These are phyloP conservation scores for Leptographium radiaticola DNA, from an alignment of 2,329 filamentous ascomycete genomes.

Conservation along the genomic window DNA sequence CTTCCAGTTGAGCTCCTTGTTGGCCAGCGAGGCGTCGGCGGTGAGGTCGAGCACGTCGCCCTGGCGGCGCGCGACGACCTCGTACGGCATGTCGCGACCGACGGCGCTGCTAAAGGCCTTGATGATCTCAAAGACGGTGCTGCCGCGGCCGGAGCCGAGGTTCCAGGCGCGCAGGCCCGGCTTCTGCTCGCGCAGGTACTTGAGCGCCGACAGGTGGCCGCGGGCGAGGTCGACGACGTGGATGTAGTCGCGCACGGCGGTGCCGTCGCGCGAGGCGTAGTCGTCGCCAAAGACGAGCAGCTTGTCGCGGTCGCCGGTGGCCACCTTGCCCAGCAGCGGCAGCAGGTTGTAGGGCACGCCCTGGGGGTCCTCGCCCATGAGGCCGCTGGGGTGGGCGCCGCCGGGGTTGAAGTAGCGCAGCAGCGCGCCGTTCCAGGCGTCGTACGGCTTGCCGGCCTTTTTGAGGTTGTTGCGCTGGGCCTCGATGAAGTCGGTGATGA, in stretches of 20 bases:
- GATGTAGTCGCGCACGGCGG: constrained; percentile 95
- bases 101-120: constrained; percentile 83
- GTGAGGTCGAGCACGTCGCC: constrained; percentile 94
- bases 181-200: constrained; percentile 71
- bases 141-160: constrained; percentile 83
- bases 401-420: constrained; percentile 97
- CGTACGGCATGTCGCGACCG: constrained; percentile 72
- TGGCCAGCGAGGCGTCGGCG: constrained; percentile 76
- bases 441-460: constrained; percentile 64
- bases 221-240: constrained; percentile 83
- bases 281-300: constrained; percentile 90
- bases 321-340: constrained; percentile 87
- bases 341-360: constrained; percentile 93
- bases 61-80: constrained; percentile 67
- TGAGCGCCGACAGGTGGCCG: constrained; percentile 79
- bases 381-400: constrained; percentile 82
- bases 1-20: constrained; percentile 84
- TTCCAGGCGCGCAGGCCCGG: constrained; percentile 96
- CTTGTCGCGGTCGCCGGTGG: constrained; percentile 88
- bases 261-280: constrained; percentile 82
- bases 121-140: constrained; percentile 95
- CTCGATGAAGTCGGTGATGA: constrained; percentile 84
- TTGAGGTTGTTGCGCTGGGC: constrained; percentile 71
- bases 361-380: constrained; percentile 97
- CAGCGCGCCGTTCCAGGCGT: constrained; percentile 86